Evolutionary conservation across 2,329 filamentous ascomycete genomes (phyloP), one percentile per base, ranked within the genome.

Genomic region (Fusarium udum): DNA sequence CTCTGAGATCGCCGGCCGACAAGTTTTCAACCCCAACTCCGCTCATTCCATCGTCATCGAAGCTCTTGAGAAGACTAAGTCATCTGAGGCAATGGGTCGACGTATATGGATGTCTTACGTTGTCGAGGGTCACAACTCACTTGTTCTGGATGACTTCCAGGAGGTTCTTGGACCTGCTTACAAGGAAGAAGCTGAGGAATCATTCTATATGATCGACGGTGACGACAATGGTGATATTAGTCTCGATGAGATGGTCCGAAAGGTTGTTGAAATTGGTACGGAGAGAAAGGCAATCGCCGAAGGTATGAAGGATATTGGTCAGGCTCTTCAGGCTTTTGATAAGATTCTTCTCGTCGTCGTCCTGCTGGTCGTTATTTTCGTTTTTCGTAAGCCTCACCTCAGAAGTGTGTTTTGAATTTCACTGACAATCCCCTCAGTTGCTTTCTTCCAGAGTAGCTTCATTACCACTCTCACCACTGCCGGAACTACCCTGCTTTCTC

Each of bases 41-140:
- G 92, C 95, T 2, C 95, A 98, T 80, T 96, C 94, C 0, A 90
- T 98, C 55, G 94, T 98, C 10, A 87, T 97, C 18, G 91, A 97
- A 80, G 96, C 95, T 14, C 87, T 98, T 37, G 95, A 98, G 82
- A 95, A 94, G 84, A 91, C 89, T 48, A 87, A 88, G 67, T 93
- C 94, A 12, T 94, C 95, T 0, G 95, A 98, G 81, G 96, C 96
- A n/a, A 85, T 98, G 65, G 95, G 94, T n/a, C 92, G 91, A 75
- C 92, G 96, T 78, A 92, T 98, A 71, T 98, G 96, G 96, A 97
- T 98, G 94, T 98, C 95, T 2, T 97, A 98, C 80, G 96, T 97
- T 4, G 90, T 96, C 8, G 95, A 98, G 82, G 95, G 94, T 76
- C 91, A 91, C 66, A 94, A 98, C 45, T 86, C 92, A 1, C 86